Evolutionary conservation across 306 rosid genomes (phyloP).

Genomic region (Echinosophora koreensis): DNA sequence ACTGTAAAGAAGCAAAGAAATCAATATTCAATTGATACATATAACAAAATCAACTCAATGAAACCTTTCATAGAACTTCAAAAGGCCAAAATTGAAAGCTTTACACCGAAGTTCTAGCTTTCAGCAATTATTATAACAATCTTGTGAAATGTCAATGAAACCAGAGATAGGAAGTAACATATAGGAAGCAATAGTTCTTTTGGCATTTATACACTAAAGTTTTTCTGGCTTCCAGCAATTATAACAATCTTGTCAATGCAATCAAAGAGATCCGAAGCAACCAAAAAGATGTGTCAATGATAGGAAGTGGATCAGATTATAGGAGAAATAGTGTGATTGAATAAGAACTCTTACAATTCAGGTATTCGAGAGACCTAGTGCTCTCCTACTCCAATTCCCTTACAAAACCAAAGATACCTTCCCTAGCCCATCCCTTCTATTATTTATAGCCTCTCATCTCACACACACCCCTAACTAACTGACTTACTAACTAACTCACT

Average conservation of each 20-base stretch:
- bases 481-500: no score
- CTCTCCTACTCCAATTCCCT: no score
- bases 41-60: conserved; percentile 20
- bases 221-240: conserved; percentile 17
- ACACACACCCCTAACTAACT: no score
- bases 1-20: conserved; percentile 64
- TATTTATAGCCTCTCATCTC: no score
- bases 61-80: conserved; percentile 9
- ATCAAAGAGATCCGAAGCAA: neutral
- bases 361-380: no score
- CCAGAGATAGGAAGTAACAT: conserved; percentile 15
- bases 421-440: no score
- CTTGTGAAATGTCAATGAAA: neutral
- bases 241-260: conserved; percentile 6
- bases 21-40: conserved; percentile 21
- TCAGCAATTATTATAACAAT: conserved; percentile 9
- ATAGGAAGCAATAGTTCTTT: conserved; percentile 20
- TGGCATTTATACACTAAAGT: conserved; percentile 2
- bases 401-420: no score
- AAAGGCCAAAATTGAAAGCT: conserved; percentile 28
- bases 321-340: no score
- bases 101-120: conserved; percentile 33
- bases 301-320: no score
- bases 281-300: neutral
- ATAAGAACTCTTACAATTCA: no score